Base-by-base conservation (phyloP, 2,329 filamentous ascomycete species). In the Hansfordia pulvinata region DNA sequence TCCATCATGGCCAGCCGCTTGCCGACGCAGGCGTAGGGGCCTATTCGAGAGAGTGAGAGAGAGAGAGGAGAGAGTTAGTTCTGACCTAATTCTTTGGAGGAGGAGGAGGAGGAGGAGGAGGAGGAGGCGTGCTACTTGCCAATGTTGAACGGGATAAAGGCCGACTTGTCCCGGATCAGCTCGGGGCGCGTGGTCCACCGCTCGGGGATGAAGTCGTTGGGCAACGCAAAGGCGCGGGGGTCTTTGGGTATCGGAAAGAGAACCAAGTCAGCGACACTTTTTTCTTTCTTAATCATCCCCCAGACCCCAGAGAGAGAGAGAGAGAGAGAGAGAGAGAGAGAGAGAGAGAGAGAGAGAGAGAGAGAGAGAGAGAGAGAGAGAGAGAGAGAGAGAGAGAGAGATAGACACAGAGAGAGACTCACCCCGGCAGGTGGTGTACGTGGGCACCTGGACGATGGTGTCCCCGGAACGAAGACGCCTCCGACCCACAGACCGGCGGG, bases 1-100 rank as follows among this genome's bases (percentile, higher is more conserved):
- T 53, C 48, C 41, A 52, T 48, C 19, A 55, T 32, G 1, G 41
- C 52, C 2, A 56, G 37, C 29, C 47, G 43, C 30, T 52, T 53
- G 2, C 53, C 53, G 2, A 47, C 46, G 20, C 52, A 54, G 5
- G 46, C 44, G 25, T 47, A 47, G 2, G 36, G 41, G 3, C 50
- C 49, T 49, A 16, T 12, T 23, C 9, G 17, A 11, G 17, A 31
- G 40, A 6, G 7, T 19, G 31, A 44, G 44, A 46, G 10, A 27
- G 33, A 0, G 36, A 36, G 28, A 50, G 51, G 1, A 46, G 47
- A 6, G 31, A 33, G 19, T 19, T 18, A 21, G 26, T 28, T 30
- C 35, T 32, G 21, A 22, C 27, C 13, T 10, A 15, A 18, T 24
- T 8, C 12, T 23, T 24, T 11, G 17, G 14, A 21, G 14, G 15